These are phyloP conservation scores for Ulmus americana DNA, from an alignment of 331 rosid genomes.

Conservation along the genomic window DNA sequence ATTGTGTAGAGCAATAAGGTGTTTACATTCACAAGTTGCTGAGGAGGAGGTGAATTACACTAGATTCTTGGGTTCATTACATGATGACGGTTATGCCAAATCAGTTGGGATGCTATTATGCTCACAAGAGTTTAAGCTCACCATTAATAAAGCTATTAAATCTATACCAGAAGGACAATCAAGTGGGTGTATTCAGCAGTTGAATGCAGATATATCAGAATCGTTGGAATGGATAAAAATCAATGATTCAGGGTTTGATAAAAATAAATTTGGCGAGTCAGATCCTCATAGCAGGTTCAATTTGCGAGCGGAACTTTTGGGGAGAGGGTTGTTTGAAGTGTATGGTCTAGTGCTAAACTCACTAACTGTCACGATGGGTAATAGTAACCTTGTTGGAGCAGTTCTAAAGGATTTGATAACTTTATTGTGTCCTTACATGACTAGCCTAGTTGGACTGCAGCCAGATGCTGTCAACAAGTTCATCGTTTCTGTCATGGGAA, in stretches of 20 bases:
- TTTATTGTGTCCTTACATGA: constrained; percentile 53
- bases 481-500: constrained; percentile 42
- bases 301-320: constrained; percentile 60
- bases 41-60: constrained; percentile 33
- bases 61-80: constrained; percentile 41
- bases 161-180: constrained; percentile 88
- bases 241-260: constrained; percentile 30
- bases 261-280: constrained; percentile 21
- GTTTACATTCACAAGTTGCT: constrained; percentile 26
- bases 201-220: constrained; percentile 59
- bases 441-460: constrained; percentile 51
- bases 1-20: constrained; percentile 75
- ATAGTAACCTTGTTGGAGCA: constrained; percentile 55
- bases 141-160: constrained; percentile 48
- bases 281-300: constrained; percentile 23
- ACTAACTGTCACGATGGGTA: constrained; percentile 56
- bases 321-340: constrained; percentile 68
- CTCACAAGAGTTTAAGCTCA: constrained; percentile 49
- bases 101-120: constrained; percentile 59
- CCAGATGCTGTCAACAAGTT: constrained; percentile 51
- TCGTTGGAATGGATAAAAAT: constrained; percentile 60
- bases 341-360: constrained; percentile 68
- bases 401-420: constrained; percentile 50
- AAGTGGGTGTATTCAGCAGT: constrained; percentile 50
- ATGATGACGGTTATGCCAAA: constrained; percentile 42